phyloP scores from a whole-genome alignment of 371 early-diverging fungal genomes.

The Rhizoclosmatium hyalinum region DNA sequence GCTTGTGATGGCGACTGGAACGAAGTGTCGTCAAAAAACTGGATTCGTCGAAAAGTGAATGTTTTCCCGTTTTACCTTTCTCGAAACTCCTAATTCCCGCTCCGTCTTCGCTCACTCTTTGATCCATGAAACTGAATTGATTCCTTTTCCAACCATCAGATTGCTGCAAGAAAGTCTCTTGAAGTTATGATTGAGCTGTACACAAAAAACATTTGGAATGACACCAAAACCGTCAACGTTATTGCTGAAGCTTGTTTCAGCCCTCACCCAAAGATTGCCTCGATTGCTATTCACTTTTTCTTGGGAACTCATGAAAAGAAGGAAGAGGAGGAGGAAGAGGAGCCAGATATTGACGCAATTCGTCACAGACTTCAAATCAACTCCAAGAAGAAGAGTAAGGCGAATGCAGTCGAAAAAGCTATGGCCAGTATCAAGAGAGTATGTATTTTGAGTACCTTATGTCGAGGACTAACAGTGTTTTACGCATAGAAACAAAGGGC shows the following conservation, averaged over 20 bases:
- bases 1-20: too few relatives aligned
- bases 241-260: slow-evolving; percentile 96
- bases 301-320: slow-evolving; percentile 69
- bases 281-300: slow-evolving; percentile 94
- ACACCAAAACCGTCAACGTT: slow-evolving; percentile 96
- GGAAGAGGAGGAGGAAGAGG: slow-evolving; percentile 69
- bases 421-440: slow-evolving; percentile 74
- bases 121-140: neutral
- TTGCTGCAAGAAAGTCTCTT: slow-evolving; percentile 92
- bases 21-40: too few relatives aligned
- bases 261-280: slow-evolving; percentile 83
- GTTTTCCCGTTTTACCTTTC: too few relatives aligned
- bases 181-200: slow-evolving; percentile 96
- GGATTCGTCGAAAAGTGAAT: too few relatives aligned
- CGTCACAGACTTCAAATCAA: slow-evolving; percentile 77
- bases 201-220: slow-evolving; percentile 95
- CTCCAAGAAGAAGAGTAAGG: slow-evolving; percentile 83
- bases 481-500: slow-evolving; percentile 57
- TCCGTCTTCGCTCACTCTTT: too few relatives aligned
- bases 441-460: slow-evolving; percentile 1
- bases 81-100: too few relatives aligned
- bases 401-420: slow-evolving; percentile 76
- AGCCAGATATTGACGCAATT: slow-evolving; percentile 71
- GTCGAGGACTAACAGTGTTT: neutral
- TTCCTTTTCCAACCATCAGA: slow-evolving; percentile 33